Evolutionary conservation across 108 stramenopile species (phyloP).

Genomic region (Conticribra weissflogii): DNA sequence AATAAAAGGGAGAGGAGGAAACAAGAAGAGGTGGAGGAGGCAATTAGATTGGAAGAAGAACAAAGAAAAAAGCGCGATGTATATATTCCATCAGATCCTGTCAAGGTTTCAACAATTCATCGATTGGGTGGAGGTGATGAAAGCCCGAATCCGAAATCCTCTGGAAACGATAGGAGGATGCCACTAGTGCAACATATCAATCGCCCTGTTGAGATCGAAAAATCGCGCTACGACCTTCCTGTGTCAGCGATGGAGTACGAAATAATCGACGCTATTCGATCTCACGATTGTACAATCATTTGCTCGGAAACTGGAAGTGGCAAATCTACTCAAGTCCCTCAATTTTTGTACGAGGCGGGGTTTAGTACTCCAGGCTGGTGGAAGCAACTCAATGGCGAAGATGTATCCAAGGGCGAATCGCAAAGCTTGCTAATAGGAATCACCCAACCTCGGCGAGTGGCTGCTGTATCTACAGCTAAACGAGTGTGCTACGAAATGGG

Average conservation of each 20-base stretch:
- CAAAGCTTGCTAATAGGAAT: constrained; percentile 73
- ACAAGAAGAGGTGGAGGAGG: constrained; percentile 40
- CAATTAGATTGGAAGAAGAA: constrained; percentile 44
- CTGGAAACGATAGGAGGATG: too few relatives aligned
- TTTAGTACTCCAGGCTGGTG: constrained; percentile 52
- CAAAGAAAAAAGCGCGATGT: constrained; percentile 43
- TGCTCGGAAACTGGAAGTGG: constrained; percentile 86
- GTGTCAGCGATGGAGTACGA: constrained; percentile 98
- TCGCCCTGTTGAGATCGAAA: constrained; percentile 66
- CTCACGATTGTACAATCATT: constrained; percentile 91
- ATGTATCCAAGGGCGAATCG: too few relatives aligned
- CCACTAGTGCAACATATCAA: constrained; percentile 52
- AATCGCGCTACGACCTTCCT: constrained; percentile 86
- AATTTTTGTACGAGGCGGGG: constrained; percentile 96
- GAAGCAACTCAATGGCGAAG: too few relatives aligned
- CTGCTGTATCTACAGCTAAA: constrained; percentile 95
- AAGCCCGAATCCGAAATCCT: too few relatives aligned
- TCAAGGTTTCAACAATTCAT: constrained; percentile 35
- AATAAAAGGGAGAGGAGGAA: constrained; percentile 30
- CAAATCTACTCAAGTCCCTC: constrained; percentile 92
- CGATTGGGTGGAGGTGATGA: constrained; percentile 42
- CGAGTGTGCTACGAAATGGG: constrained; percentile 97
- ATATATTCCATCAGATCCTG: constrained; percentile 36
- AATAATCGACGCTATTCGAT: constrained; percentile 93
- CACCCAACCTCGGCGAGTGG: constrained; percentile 96